phyloP scores from a whole-genome alignment of 164 flowering plant species.

The Echeveria elegans region DNA sequence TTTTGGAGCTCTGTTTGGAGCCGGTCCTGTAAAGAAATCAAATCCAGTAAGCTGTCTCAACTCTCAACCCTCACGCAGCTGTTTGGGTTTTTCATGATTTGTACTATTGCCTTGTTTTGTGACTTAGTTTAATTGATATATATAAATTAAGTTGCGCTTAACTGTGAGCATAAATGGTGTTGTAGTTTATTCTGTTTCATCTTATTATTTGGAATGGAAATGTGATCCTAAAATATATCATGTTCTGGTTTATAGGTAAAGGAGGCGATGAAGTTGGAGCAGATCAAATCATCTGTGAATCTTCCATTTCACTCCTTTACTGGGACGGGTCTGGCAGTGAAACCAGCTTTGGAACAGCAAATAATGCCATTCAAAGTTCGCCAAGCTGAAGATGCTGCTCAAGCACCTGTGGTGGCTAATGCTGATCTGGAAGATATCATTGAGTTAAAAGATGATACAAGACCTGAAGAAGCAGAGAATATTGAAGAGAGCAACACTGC shows the following conservation, averaged over 20 bases:
- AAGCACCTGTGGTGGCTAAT: neutral
- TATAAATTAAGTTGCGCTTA: neutral
- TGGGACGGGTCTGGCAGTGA: conserved; percentile 19
- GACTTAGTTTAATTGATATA: neutral
- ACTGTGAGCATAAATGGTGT: neutral
- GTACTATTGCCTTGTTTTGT: neutral
- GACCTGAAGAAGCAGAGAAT: conserved; percentile 17
- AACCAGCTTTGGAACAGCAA: conserved; percentile 16
- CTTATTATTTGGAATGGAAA: neutral
- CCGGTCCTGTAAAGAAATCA: conserved; percentile 45
- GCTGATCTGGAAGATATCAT: conserved; percentile 38
- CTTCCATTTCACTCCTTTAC: conserved; percentile 74
- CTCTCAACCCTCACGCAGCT: neutral
- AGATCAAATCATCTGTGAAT: conserved; percentile 67
- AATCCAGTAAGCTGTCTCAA: conserved; percentile 10
- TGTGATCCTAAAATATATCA: neutral
- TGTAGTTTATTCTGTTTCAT: neutral
- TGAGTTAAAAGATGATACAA: conserved; percentile 27
- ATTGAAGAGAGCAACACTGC: conserved; percentile 1
- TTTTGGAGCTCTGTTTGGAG: conserved; percentile 77
- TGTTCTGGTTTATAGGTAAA: conserved; percentile 23
- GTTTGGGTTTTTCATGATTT: neutral
- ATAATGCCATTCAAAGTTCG: conserved; percentile 6
- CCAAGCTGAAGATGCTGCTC: conserved; percentile 5
- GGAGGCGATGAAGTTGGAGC: conserved; percentile 55